Evolutionary conservation across 306 rosid genomes (phyloP), one percentile per base, ranked within the genome.

Genomic region (Betula pendula): DNA sequence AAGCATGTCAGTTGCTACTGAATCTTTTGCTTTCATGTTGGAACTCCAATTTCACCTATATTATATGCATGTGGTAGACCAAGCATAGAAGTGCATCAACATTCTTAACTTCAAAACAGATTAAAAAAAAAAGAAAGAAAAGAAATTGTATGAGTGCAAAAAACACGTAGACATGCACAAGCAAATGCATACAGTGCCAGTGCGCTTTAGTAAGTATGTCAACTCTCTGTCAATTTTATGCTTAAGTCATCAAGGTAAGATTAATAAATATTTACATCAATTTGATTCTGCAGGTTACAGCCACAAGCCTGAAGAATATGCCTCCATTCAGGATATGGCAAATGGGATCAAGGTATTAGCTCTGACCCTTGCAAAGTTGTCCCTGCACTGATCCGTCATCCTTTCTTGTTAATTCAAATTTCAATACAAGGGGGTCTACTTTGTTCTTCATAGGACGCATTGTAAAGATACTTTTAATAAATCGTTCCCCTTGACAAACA

Each of bases 281-380:
- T 77, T 72, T 80, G 82, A 67, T 77, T 83, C 75, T 76, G 80
- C 97, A 92, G 98, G 98, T 58, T 95, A 90, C 86, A 95, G 97
- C 87, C 97, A 95, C 74, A 95, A 90, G 85, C 98, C 98, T 44
- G 98, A 95, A 78, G 98, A 95, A 82, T 92, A 81, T 80, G 85
- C 98, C 60, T 80, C 81, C 50, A 50, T 76, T 73, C 31, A 92
- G 74, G 96, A 90, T 75, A 88, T 95, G 67, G 81, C 99, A 65
- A 95, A 92, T 56, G 99, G 99, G 79, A 90, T 95, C 31, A 87
- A 89, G 82, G 91, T 90, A 33, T 81, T 95, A 80, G 99, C 97
- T 8, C 84, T 88, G 81, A 87, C 96, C 74, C 89, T 92, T 25
- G 96, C 97, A 60, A 89, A 89, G 83, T 78, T 95, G 88, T 95